phyloP scores from a whole-genome alignment of 1,139 yeast genomes.

The Pneumocystis canis region DNA sequence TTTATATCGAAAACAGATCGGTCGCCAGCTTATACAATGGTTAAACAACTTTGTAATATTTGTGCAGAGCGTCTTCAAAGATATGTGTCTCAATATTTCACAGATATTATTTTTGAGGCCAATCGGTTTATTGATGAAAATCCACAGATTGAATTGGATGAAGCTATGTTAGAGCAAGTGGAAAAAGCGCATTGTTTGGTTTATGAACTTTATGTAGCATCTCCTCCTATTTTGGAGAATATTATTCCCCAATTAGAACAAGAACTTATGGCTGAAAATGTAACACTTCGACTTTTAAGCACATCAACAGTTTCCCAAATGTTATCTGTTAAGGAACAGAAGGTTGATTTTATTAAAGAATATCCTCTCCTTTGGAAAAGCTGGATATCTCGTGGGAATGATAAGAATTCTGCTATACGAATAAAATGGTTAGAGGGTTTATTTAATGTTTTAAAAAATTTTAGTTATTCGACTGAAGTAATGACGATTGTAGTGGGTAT shows the following conservation, averaged over 20 bases:
- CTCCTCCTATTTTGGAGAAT: conserved; percentile 60
- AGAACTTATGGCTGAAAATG: conserved; percentile 55
- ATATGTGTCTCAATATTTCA: conserved; percentile 62
- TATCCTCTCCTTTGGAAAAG: conserved; percentile 50
- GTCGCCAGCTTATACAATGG: conserved; percentile 51
- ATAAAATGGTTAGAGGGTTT: conserved; percentile 54
- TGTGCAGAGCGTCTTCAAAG: conserved; percentile 67
- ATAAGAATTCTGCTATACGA: conserved; percentile 50
- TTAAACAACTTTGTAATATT: conserved; percentile 52
- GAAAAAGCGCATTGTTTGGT: conserved; percentile 49
- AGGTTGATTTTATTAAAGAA: conserved; percentile 43
- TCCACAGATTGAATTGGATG: conserved; percentile 14
- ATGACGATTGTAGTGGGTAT: background rate
- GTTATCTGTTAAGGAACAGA: conserved; percentile 33
- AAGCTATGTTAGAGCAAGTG: conserved; percentile 32
- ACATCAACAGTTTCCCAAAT: conserved; percentile 62
- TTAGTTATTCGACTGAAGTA: background rate
- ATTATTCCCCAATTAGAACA: conserved; percentile 71
- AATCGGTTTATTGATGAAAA: conserved; percentile 22
- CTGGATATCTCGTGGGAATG: conserved; percentile 67
- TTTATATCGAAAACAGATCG: conserved; percentile 4
- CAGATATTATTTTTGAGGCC: conserved; percentile 41
- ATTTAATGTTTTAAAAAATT: conserved; percentile 17
- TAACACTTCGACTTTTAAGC: conserved; percentile 47
- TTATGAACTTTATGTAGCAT: conserved; percentile 58